Percentiles rank a stretch among this genome's conserved stretches.
phyloP scores from a whole-genome alignment of 495 filamentous ascomycete species.

The Tuber umbilicatum region DNA sequence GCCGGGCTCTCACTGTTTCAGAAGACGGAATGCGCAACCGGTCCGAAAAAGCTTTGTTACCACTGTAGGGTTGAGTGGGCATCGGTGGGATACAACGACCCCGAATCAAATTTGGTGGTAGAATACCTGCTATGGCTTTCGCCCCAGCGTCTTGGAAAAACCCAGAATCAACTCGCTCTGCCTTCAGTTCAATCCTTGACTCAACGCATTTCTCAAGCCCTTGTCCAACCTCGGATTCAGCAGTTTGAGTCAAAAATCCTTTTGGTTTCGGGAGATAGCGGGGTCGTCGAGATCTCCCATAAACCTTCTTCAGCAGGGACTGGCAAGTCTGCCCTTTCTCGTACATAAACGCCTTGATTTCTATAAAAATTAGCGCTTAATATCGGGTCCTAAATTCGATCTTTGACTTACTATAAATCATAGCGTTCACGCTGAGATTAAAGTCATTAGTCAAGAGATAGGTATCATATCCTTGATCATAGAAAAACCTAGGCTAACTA shows the following conservation, averaged over 20 bases:
- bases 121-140: not conserved
- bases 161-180: not conserved
- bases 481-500: slow-evolving; percentile 23
- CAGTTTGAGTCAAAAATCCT: not conserved
- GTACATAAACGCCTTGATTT: slow-evolving; percentile 19
- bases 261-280: not conserved
- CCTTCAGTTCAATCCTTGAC: not conserved
- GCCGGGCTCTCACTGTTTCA: not conserved
- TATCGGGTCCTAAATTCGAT: not conserved
- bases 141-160: not conserved
- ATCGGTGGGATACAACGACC: not conserved
- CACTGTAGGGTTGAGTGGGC: not conserved
- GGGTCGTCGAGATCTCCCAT: slow-evolving; percentile 5
- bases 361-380: slow-evolving; percentile 4
- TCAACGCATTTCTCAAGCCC: not conserved
- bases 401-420: slow-evolving; percentile 31
- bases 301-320: slow-evolving; percentile 16
- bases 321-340: slow-evolving; percentile 11
- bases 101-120: not conserved
- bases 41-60: not conserved
- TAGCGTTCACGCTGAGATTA: slow-evolving; percentile 38
- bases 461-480: slow-evolving; percentile 19
- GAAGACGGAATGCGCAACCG: not conserved
- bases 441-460: slow-evolving; percentile 37
- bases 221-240: not conserved